Base-by-base conservation (phyloP, 805 yeast genomes). In the Diddensiella transvaalensis region DNA sequence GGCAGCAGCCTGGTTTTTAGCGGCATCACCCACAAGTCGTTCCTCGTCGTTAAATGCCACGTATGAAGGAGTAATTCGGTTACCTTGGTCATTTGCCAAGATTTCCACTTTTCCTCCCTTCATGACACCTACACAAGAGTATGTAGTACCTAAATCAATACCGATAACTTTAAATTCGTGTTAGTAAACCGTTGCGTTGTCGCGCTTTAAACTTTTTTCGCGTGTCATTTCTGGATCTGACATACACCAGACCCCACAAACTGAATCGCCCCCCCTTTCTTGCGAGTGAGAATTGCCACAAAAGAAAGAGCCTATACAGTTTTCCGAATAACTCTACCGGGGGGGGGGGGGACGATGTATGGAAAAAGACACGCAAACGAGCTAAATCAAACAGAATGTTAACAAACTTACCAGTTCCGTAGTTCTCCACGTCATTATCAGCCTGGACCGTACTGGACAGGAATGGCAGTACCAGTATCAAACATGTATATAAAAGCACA, bases 71-170 rank as follows among this genome's bases (percentile, higher is more conserved):
- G 97, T 89, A 61, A 90, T 89, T 78, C 97, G 85, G 74, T 88
- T 87, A 75, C 97, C 97, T 75, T 89, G 97, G 71, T 89, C 96
- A 65, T 89, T 89, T 56, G 96, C 96, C 56, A 89, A 76, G 60
- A 89, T 89, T 66, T 89, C 97, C 44, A 91, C 96, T 64, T 89
- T 78, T 63, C 90, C 95, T 60, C 82, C 80, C 62, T 78, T 79
- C 85, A 81, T 80, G 42, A 80, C 88, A 59, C 96, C 97, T 49
- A 90, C 97, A 82, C 97, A 90, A 1, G 96, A 89, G 74, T 90
- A 90, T 2, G 97, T 90, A 53, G 97, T 90, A 69, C 99, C 99
- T 73, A 91, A 79, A 76, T 91, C 98, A 65, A 91, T 91, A 73
- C 98, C 95, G 59, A 87, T 86, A 42, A 85, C 91, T 50, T 66